These are phyloP conservation scores for Penicillium odoratum DNA, from an alignment of 495 filamentous ascomycete species.

Conservation along the genomic window DNA sequence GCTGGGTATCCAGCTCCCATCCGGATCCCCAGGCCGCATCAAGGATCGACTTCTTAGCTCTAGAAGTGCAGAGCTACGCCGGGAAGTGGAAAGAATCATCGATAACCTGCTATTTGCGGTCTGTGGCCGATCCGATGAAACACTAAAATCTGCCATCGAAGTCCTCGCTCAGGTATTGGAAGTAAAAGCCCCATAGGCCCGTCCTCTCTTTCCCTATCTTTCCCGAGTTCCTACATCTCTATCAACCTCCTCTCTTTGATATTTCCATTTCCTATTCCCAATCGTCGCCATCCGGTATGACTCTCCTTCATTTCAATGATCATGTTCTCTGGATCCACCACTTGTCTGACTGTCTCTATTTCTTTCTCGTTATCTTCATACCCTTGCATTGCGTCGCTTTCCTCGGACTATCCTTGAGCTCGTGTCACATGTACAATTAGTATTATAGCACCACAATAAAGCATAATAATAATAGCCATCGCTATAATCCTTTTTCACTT, in stretches of 20 bases:
- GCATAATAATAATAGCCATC: slow-evolving; percentile 28
- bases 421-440: slow-evolving; percentile 20
- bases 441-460: slow-evolving; percentile 16
- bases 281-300: slow-evolving; percentile 4
- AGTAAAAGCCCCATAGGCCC: slow-evolving; percentile 24
- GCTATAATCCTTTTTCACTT: slow-evolving; percentile 12
- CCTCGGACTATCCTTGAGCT: slow-evolving; percentile 7
- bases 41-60: slow-evolving; percentile 35
- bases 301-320: not conserved
- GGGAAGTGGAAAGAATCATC: slow-evolving; percentile 41
- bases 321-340: slow-evolving; percentile 6
- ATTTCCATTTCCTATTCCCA: slow-evolving; percentile 14
- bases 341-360: slow-evolving; percentile 2
- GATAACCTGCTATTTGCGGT: slow-evolving; percentile 45
- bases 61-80: slow-evolving; percentile 34
- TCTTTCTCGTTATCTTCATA: slow-evolving; percentile 20
- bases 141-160: slow-evolving; percentile 41
- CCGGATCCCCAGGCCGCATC: slow-evolving; percentile 28
- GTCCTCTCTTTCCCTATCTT: slow-evolving; percentile 8
- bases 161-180: slow-evolving; percentile 46
- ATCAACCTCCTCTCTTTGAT: slow-evolving; percentile 7
- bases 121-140: slow-evolving; percentile 37
- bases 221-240: slow-evolving; percentile 3
- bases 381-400: slow-evolving; percentile 31
- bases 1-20: slow-evolving; percentile 35